Base-by-base conservation (phyloP, 75 land plant species). In the Picea sitchensis region DNA sequence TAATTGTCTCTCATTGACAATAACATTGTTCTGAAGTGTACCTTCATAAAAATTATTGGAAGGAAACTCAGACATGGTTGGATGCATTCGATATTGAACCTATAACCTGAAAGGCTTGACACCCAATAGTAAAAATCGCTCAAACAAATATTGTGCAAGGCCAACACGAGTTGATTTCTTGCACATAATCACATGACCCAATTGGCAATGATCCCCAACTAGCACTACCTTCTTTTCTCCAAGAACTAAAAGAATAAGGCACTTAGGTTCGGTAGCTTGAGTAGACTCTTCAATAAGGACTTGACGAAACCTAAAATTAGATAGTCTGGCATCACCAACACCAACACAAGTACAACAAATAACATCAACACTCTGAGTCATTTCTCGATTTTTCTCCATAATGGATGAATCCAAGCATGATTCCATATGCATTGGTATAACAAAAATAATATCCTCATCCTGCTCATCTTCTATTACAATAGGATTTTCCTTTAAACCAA, bases 151-250 rank as follows among this genome's bases (percentile, higher is more conserved):
- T 73, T 98, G 99, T 17, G 99, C 98, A 61, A 98, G 82, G 31
- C 99, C 99, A 83, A 98, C 98, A 74, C 98, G 99, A 44, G 99
- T 98, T 75, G 99, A 98, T 78, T 98, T 98, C 84, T 98, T 98
- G 83, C 99, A 98, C 99, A 98, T 98, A n/a, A 98, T 98, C 21
- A 98, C 99, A 67, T 98, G 99, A 78, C 99, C 99, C 57, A 98
- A 89, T 76, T 98, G 26, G 26, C 0, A 26, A 26, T 26, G 26
- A 26, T 26, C 26, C 26, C 26, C 26, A 26, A 26, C 26, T 72
- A 98, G 90, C 62, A 98, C 96, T 82, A 95, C 99, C 96, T 98
- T 98, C 73, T 98, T 98, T 44, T 88, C 98, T 30, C 99, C 99
- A 65, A 98, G 90, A 81, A 98, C 99, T 60, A 98, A 77, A 30